Base-by-base conservation (phyloP, 805 yeast genomes). In the Torulaspora maleeae region DNA sequence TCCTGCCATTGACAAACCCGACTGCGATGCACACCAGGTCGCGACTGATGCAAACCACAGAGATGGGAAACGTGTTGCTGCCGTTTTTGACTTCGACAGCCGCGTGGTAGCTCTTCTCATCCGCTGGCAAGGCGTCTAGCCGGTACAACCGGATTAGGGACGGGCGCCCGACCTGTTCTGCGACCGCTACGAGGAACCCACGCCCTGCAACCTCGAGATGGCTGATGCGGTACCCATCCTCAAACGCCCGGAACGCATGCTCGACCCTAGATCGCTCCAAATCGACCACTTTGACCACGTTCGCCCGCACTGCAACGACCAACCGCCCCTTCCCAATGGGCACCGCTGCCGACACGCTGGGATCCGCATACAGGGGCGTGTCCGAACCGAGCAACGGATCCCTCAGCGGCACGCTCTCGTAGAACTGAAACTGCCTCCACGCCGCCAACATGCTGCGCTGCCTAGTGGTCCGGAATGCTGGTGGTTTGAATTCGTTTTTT, bases 361-460 rank as follows among this genome's bases (percentile, higher is more conserved):
- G 80, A 58, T 89, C 96, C 1, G 96, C 86, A 63, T 83, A 90
- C 20, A 90, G 69, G 0, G 86, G 83, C 4, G 74, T 69, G 3
- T 71, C 72, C 0, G 83, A 71, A 5, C 82, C 82, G 45, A 77
- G 74, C 48, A 77, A 70, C 4, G 98, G 98, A 60, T 93, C 99
- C 49, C 81, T 69, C 15, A 93, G 83, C 5, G 96, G 96, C 0
- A 81, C 74, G 29, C 78, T 74, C 43, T 88, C 96, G 63, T 85
- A 89, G 64, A 91, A 85, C 49, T 86, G 87, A 66, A 91, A 86
- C 59, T 86, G 95, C 48, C 91, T 72, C 90, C 90, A 85, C 6
- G 70, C 58, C 13, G 51, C 45, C 9, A 57, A 36, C 16, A 36
- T 25, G 25, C 25, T 22, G 7, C 25, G 25, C 5, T 22, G 8